Percentiles rank a stretch among this genome's conserved stretches.
Evolutionary conservation across 768 basidiomycete genomes (phyloP).

Genomic region (Infundibulicybe gibba): DNA sequence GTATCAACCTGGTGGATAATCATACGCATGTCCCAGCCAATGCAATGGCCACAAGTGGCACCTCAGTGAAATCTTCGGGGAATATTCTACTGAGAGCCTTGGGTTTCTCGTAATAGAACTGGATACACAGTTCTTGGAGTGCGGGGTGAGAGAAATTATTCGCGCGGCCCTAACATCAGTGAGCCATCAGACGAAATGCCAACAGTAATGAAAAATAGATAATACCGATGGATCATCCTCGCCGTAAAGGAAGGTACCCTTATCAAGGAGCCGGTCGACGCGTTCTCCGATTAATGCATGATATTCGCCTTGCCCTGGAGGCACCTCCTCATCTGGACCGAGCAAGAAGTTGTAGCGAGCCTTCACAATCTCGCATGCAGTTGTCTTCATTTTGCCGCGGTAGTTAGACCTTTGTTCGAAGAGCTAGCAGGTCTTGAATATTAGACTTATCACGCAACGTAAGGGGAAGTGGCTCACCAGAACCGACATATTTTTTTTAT

Average conservation of each 20-base stretch:
- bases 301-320: too few relatives aligned
- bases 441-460: background rate
- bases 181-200: background rate
- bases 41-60: background rate
- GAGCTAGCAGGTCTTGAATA: constrained; percentile 2
- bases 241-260: too few relatives aligned
- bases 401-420: constrained; percentile 5
- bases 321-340: too few relatives aligned
- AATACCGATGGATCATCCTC: too few relatives aligned
- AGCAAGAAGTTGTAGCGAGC: too few relatives aligned
- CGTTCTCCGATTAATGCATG: too few relatives aligned
- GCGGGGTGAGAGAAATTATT: constrained; percentile 7
- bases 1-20: background rate
- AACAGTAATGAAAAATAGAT: background rate
- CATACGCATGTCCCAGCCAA: background rate
- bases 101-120: constrained; percentile 4
- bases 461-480: background rate
- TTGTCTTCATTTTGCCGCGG: constrained; percentile 5
- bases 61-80: constrained; percentile 3
- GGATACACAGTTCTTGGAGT: constrained; percentile 5
- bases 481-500: background rate
- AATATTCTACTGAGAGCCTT: background rate
- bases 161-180: constrained; percentile 3
- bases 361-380: background rate
- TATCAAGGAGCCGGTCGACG: too few relatives aligned